These are phyloP conservation scores for Blastomyces gilchristii DNA, from an alignment of 2,329 filamentous ascomycete species.

Conservation along the genomic window DNA sequence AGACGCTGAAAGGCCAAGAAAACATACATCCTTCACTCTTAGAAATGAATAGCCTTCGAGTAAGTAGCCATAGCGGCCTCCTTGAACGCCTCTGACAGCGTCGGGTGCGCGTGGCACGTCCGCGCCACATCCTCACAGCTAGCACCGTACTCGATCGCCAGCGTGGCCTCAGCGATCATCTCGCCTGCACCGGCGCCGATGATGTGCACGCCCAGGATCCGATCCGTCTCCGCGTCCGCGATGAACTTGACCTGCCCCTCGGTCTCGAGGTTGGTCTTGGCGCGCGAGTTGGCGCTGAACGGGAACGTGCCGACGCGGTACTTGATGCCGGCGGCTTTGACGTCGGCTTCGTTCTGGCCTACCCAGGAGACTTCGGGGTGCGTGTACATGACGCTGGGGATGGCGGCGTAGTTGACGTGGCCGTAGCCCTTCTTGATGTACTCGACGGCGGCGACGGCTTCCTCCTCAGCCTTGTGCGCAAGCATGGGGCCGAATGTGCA, in stretches of 20 bases:
- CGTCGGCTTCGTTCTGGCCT: constrained; percentile 90
- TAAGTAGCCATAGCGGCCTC: constrained; percentile 98
- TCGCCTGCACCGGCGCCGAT: constrained; percentile 92
- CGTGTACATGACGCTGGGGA: constrained; percentile 99
- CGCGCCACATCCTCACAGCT: constrained; percentile 89
- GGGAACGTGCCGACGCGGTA: constrained; percentile 93
- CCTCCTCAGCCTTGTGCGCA: constrained; percentile 98
- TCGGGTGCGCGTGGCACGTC: constrained; percentile 94
- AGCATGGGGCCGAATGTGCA: constrained; percentile 98
- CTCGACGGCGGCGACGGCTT: constrained; percentile 87
- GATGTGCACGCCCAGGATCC: constrained; percentile 92
- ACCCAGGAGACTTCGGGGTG: constrained; percentile 98
- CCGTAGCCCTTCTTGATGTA: constrained; percentile 97
- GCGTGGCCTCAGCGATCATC: constrained; percentile 96
- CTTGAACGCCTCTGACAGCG: constrained; percentile 95
- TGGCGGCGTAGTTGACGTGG: constrained; percentile 97
- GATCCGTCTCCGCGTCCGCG: constrained; percentile 89
- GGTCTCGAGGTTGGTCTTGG: constrained; percentile 95
- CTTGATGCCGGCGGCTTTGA: constrained; percentile 80
- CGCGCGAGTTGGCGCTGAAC: constrained; percentile 94
- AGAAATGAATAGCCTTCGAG: constrained; percentile 92
- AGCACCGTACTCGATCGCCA: constrained; percentile 93
- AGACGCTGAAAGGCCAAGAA: not conserved
- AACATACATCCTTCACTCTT: constrained; percentile 26
- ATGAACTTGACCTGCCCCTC: constrained; percentile 97